Evolutionary conservation across 805 yeast species (phyloP).

Genomic region (Candida ficus): DNA sequence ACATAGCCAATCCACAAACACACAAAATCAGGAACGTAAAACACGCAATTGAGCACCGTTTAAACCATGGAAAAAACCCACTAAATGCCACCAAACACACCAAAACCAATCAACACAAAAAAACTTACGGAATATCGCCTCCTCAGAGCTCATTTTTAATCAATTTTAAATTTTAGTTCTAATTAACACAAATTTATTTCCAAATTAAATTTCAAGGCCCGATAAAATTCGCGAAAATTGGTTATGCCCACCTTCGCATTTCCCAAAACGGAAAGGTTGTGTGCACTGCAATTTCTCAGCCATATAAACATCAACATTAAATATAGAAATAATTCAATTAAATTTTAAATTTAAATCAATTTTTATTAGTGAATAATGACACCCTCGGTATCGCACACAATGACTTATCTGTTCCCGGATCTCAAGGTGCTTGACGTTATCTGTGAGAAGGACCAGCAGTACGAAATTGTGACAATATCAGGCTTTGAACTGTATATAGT

Average conservation of each 20-base stretch:
- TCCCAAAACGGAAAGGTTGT: no score
- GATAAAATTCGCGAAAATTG: no score
- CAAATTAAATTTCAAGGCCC: no score
- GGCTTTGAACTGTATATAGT: slow-evolving; percentile 91
- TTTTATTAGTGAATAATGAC: no score
- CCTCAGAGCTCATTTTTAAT: slow-evolving; percentile 27
- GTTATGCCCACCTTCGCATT: no score
- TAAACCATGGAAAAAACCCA: background rate
- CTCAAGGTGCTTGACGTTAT: slow-evolving; percentile 46
- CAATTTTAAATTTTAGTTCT: background rate
- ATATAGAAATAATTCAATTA: no score
- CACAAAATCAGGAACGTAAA: no score
- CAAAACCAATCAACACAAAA: background rate
- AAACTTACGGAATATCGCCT: slow-evolving; percentile 36
- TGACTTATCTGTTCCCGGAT: slow-evolving; percentile 47
- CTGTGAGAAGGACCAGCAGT: slow-evolving; percentile 35
- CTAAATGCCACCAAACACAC: background rate
- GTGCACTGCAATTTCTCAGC: no score
- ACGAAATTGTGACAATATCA: slow-evolving; percentile 42
- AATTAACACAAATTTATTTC: background rate
- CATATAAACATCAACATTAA: no score
- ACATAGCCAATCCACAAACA: background rate
- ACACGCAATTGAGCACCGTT: no score
- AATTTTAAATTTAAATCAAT: no score
- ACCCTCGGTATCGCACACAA: no score